Conservation (phyloP, 331 rosid genomes). For the Pyrus hybrid region DNA sequence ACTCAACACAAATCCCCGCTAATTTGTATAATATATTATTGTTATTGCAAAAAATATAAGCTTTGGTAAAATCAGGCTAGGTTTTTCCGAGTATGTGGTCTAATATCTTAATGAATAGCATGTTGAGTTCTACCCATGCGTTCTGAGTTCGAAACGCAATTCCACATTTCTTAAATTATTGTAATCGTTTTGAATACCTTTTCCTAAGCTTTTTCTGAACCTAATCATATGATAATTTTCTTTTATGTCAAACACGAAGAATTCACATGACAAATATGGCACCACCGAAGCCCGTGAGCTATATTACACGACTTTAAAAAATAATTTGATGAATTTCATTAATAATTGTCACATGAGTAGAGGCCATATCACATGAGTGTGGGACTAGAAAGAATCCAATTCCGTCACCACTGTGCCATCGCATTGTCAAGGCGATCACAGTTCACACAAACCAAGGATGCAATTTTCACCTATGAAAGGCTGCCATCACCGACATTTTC, state of each 20-base stretch:
- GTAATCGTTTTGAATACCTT: too few species aligned
- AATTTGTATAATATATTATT: too few species aligned
- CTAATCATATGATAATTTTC: neutral
- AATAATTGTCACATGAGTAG: neutral
- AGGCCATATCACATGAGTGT: neutral
- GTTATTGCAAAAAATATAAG: neutral
- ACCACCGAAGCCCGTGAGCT: neutral
- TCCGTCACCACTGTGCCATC: neutral
- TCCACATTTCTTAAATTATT: too few species aligned
- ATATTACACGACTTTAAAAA: neutral
- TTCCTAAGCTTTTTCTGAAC: too few species aligned
- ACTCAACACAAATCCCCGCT: too few species aligned
- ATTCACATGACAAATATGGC: neutral
- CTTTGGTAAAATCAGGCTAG: neutral
- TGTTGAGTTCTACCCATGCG: too few species aligned
- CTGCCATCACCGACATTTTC: conserved; percentile 6
- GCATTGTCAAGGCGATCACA: neutral
- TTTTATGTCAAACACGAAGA: neutral
- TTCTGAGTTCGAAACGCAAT: too few species aligned
- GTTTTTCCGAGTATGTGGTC: too few species aligned
- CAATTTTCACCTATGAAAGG: neutral
- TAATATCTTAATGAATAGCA: too few species aligned
- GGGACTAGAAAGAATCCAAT: neutral
- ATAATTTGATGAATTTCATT: neutral
- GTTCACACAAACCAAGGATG: neutral